Conservation (phyloP, 1,139 yeast genomes). For the Geotrichum bryndzae region DNA sequence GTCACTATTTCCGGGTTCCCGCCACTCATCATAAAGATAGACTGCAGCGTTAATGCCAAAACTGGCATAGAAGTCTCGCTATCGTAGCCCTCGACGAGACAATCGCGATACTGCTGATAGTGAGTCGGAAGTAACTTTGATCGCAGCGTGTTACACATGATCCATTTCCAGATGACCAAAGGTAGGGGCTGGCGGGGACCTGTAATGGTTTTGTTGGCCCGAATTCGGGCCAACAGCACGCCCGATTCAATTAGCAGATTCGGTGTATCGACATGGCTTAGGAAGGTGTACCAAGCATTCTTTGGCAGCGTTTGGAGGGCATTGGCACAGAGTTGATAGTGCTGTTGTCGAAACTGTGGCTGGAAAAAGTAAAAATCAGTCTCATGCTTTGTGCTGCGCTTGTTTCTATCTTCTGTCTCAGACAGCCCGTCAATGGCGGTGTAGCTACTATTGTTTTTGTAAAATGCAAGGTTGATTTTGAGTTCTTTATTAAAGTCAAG, state of each 20-base stretch:
- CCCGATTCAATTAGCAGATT: slow-evolving; percentile 7
- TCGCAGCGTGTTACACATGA: neutral
- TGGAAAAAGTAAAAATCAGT: slow-evolving; percentile 5
- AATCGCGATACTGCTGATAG: neutral
- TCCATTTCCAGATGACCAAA: slow-evolving; percentile 3
- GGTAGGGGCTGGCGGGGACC: neutral
- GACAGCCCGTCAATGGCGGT: neutral
- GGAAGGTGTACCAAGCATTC: slow-evolving; percentile 1
- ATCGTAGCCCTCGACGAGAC: neutral
- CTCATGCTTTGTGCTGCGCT: too few species aligned
- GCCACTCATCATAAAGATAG: slow-evolving; percentile 2
- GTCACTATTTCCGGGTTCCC: neutral
- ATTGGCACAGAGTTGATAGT: neutral
- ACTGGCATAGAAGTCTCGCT: neutral
- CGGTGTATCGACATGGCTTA: neutral
- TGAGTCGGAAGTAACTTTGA: neutral
- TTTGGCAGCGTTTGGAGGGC: neutral
- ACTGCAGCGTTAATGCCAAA: neutral
- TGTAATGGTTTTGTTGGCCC: neutral
- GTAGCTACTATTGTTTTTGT: neutral
- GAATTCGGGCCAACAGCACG: neutral
- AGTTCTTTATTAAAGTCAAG: neutral
- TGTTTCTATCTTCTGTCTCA: too few species aligned
- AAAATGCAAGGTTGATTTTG: neutral
- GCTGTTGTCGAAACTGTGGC: neutral